Base-by-base conservation (phyloP, 2,329 filamentous ascomycete species). In the Xylaria multiplex region DNA sequence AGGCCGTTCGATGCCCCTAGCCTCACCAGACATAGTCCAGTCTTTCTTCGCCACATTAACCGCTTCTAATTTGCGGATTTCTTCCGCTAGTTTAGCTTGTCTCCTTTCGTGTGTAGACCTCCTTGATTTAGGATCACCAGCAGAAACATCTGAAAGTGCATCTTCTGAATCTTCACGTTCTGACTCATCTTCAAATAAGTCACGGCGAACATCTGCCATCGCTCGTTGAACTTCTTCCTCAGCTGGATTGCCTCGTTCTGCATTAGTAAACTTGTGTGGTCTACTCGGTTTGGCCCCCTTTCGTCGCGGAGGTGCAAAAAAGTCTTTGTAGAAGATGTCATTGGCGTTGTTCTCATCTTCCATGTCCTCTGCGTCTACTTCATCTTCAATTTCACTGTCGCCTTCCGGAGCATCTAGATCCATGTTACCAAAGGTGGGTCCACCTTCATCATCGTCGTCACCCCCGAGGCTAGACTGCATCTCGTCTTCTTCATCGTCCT, bases 11-110 rank as follows among this genome's bases (percentile, higher is more conserved):
- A 85, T 84, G 1, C 93, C 95, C 55, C 89, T 86, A 4, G 94
- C 94, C 83, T 99, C 96, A 75, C 96, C 96, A 9, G 91, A 87
- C 59, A 98, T 82, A 19, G 92, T 91, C 96, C 96, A 99, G 74
- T 95, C 89, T 65, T 93, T 90, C 80, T 97, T 96, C 35, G 92
- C 91, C 0, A 98, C 90, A 61, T 94, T 95, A 32, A 90, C 93
- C 3, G 92, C 89, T 83, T 99, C 96, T 19, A 99, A 88, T 66
- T 91, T 90, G 69, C 94, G 92, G 71, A 99, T 99, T 78, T 98
- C 93, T 75, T 96, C 91, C 6, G 89, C 88, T 52, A 98, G 85
- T 73, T 93, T 93, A 60, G 93, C 93, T 78, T 95, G 93, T 66
- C 91, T 87, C 59, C 93, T 90, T 81, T 98, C 93, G 78, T 98